phyloP scores from a whole-genome alignment of 1,284 basidiomycete genomes.

The Moesziomyces sp. region DNA sequence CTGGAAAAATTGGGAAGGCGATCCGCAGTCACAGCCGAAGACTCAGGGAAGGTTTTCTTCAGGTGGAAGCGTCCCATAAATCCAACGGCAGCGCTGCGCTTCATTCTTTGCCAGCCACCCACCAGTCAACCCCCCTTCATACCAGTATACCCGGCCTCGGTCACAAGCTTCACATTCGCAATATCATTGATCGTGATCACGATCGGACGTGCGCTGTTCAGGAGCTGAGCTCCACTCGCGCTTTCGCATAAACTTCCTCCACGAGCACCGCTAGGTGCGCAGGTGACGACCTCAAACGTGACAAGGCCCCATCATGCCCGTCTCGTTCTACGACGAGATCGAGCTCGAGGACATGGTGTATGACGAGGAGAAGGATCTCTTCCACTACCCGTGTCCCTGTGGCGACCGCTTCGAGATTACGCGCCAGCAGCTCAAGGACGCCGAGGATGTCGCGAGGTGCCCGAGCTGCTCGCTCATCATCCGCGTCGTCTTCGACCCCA shows the following conservation, averaged over 20 bases:
- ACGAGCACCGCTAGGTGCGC: slow-evolving; percentile 11
- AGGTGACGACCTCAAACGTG: slow-evolving; percentile 39
- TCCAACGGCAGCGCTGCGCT: not conserved
- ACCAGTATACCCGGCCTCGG: slow-evolving; percentile 37
- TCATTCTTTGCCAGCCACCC: not conserved
- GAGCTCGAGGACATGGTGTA: slow-evolving; percentile 68
- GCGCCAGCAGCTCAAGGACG: slow-evolving; percentile 80
- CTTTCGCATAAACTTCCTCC: not conserved
- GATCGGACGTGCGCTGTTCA: too few species aligned
- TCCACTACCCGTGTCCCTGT: slow-evolving; percentile 98
- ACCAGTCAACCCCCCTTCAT: not conserved
- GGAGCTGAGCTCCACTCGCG: slow-evolving; percentile 27
- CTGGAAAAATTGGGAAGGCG: slow-evolving; percentile 9
- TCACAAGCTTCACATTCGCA: not conserved
- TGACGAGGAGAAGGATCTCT: slow-evolving; percentile 63
- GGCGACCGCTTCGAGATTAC: slow-evolving; percentile 98
- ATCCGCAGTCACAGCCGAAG: slow-evolving; percentile 23
- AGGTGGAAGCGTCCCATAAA: not conserved
- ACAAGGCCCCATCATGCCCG: slow-evolving; percentile 17
- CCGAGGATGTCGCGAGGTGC: slow-evolving; percentile 95
- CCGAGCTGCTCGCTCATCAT: slow-evolving; percentile 95
- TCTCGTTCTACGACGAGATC: slow-evolving; percentile 65
- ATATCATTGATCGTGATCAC: not conserved
- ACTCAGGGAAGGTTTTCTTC: slow-evolving; percentile 14
- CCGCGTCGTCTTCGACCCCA: slow-evolving; percentile 92